These are phyloP conservation scores for Phytophthora parvispora DNA, from an alignment of 352 stramenopile genomes.

Conservation along the genomic window DNA sequence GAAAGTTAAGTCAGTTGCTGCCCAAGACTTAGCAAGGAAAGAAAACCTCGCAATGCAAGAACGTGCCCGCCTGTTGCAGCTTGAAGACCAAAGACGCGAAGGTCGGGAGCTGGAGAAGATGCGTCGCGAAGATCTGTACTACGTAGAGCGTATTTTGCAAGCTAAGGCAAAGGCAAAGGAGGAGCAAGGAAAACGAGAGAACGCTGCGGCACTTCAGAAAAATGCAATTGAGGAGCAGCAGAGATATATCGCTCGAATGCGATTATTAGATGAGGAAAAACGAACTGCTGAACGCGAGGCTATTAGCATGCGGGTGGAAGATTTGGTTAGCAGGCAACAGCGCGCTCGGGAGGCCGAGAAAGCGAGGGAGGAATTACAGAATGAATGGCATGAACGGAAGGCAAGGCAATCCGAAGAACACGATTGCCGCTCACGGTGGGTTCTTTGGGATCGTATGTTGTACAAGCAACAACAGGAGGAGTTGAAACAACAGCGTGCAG, in stretches of 20 bases:
- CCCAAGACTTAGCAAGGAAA: conserved; percentile 10
- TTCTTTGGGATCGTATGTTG: conserved; percentile 30
- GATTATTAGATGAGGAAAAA: conserved; percentile 46
- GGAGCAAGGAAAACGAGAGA: conserved; percentile 26
- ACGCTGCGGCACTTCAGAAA: background rate
- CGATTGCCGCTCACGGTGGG: conserved; percentile 44
- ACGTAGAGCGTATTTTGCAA: conserved; percentile 54
- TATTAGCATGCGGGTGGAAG: conserved; percentile 55
- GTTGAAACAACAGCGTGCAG: conserved; percentile 40
- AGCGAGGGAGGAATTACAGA: conserved; percentile 35
- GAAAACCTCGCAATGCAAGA: conserved; percentile 36
- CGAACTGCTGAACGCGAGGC: conserved; percentile 40
- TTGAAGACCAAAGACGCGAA: conserved; percentile 40
- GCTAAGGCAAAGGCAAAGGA: conserved; percentile 39
- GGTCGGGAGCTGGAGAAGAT: conserved; percentile 50
- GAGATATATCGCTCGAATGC: conserved; percentile 57
- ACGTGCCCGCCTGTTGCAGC: conserved; percentile 29
- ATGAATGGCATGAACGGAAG: conserved; percentile 52
- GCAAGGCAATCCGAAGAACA: conserved; percentile 60
- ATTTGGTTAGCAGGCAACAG: conserved; percentile 54
- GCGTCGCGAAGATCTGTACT: conserved; percentile 66
- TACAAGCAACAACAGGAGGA: conserved; percentile 35
- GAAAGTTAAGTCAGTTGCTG: background rate
- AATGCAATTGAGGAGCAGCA: conserved; percentile 59
- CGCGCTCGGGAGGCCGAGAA: conserved; percentile 48